A percentile compares a stretch with the other conserved stretches of the same genome.
These are phyloP conservation scores for Baorangia bicolor DNA, from an alignment of 768 basidiomycete species.

Conservation along the genomic window DNA sequence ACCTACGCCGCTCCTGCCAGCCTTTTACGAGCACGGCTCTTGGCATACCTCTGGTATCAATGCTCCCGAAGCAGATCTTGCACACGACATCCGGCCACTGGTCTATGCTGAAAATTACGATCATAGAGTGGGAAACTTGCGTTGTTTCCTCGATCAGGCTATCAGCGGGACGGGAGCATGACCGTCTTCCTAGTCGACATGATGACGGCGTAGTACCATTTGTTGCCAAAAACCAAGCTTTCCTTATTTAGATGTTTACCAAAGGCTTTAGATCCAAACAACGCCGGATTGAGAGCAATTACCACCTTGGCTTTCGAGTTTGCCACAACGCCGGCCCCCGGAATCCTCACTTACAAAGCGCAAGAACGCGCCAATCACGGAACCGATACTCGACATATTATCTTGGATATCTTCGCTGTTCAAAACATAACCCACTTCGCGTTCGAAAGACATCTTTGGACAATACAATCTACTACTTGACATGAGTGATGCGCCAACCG, in stretches of 20 bases:
- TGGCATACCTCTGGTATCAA: background rate
- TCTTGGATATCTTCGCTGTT: background rate
- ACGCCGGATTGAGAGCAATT: constrained; percentile 5
- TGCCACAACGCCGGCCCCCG: background rate
- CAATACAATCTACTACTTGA: background rate
- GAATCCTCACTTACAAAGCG: background rate
- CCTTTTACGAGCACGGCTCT: too few species aligned
- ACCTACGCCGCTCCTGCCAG: too few species aligned
- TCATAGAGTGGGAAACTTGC: constrained; percentile 6
- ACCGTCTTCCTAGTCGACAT: background rate
- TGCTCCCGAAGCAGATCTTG: background rate
- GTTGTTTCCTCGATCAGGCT: background rate
- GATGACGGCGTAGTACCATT: background rate
- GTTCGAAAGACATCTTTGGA: background rate
- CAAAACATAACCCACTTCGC: background rate
- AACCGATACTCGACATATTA: background rate
- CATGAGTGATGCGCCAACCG: constrained; percentile 19
- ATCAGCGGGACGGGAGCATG: background rate
- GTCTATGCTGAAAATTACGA: background rate
- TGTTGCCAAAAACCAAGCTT: background rate
- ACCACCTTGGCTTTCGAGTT: background rate
- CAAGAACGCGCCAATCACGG: background rate
- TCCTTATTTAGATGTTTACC: constrained; percentile 20
- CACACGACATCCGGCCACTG: background rate
- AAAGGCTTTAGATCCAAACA: constrained; percentile 32